phyloP scores from a whole-genome alignment of 1,284 basidiomycete genomes.

The Golubevia pallescens region DNA sequence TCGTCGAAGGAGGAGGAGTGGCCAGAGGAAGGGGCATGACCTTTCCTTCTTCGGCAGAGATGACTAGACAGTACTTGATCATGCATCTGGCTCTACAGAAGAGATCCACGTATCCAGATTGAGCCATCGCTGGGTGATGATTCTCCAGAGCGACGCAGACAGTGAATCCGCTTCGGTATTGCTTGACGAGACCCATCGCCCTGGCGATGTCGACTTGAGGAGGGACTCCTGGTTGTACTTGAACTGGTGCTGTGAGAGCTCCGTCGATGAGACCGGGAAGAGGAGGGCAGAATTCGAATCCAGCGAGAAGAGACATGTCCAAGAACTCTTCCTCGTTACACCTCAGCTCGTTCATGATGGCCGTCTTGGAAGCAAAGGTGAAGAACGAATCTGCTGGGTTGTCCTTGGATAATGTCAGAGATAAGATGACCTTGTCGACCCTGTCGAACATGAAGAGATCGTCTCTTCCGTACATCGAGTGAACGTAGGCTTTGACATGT shows the following conservation, averaged over 20 bases:
- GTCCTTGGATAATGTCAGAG: constrained; percentile 69
- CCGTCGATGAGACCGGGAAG: constrained; percentile 76
- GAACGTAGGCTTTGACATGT: constrained; percentile 90
- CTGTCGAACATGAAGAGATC: constrained; percentile 85
- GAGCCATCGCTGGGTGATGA: constrained; percentile 77
- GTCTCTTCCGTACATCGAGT: constrained; percentile 88
- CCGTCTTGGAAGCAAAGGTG: constrained; percentile 82
- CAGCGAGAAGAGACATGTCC: constrained; percentile 88
- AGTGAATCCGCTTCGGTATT: constrained; percentile 46
- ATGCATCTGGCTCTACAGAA: constrained; percentile 89
- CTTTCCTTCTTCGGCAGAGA: constrained; percentile 82
- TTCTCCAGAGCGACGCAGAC: constrained; percentile 43
- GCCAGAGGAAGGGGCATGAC: constrained; percentile 87
- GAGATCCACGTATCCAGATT: constrained; percentile 79
- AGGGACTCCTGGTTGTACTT: constrained; percentile 70
- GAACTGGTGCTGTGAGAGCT: constrained; percentile 75
- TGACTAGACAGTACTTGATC: constrained; percentile 88
- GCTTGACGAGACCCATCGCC: constrained; percentile 65
- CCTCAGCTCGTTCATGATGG: constrained; percentile 77
- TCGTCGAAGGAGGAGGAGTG: constrained; percentile 67
- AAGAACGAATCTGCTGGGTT: constrained; percentile 71
- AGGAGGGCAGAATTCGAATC: constrained; percentile 82
- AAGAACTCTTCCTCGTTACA: constrained; percentile 90
- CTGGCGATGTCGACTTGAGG: constrained; percentile 79
- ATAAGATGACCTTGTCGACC: constrained; percentile 90